Base-by-base conservation (phyloP, 129 eudicot species). In the Centrapalus pauciflorus region DNA sequence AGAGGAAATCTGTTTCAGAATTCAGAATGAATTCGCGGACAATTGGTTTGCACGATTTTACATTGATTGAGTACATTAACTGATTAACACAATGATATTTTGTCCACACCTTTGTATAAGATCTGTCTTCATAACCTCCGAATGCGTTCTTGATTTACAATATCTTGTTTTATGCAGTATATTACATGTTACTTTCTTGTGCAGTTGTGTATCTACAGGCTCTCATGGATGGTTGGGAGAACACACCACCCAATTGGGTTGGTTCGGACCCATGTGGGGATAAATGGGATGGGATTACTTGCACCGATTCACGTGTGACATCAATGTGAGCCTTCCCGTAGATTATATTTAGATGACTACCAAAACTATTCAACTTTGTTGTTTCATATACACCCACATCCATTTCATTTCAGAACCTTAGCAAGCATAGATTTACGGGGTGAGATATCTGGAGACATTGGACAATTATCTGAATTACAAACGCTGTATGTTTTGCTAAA, bases 241-340 rank as follows among this genome's bases (percentile, higher is more conserved):
- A 90, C 60, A 72, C 76, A 21, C 97, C 95, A 13, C 86, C 86
- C 28, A 89, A 41, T 75, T 89, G 97, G 97, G 79, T 14, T 26
- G 96, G 88, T 0, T 59, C 77, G 7, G 95, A 89, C 67, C 95
- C 97, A 11, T 89, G 97, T 55, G 72, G 43, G 21, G 68, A 21
- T 4, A 19, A 61, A 23, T 89, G 97, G 97, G 95, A 67, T 7
- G 97, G 97, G 46, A 83, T 89, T 57, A 55, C 34, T 13, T 89
- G 97, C 76, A 76, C 51, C 11, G 77, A 70, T 63, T 74, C 87
- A 17, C 95, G 90, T 28, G 86, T 90, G 21, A 76, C 83, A 28
- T 85, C 95, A 1, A 86, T 90, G 97, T 90, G 70, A 69, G 76
- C 50, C 29, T 41, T 56, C 34, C 21, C 33, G 17, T 50, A 33